Conservation (phyloP, 805 yeast genomes). For the Jamesozyma jinghongensis region DNA sequence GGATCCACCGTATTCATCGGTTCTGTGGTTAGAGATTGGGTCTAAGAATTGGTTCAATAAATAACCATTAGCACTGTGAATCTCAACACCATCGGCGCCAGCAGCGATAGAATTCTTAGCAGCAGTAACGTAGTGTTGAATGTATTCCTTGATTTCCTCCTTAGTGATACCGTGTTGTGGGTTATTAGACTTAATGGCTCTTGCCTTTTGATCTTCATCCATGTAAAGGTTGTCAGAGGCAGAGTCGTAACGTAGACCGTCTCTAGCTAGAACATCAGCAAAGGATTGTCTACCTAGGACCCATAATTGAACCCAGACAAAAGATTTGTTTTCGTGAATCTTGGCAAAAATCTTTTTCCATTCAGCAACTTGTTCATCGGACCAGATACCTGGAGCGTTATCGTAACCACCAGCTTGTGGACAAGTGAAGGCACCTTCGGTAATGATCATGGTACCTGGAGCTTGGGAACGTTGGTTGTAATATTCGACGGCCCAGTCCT, state of each 20-base stretch:
- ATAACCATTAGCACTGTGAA: constrained; percentile 64
- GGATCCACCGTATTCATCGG: constrained; percentile 49
- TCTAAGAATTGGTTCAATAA: constrained; percentile 49
- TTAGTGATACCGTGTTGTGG: constrained; percentile 27
- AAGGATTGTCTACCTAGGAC: constrained; percentile 36
- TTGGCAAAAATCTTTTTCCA: constrained; percentile 43
- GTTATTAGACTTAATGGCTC: constrained; percentile 29
- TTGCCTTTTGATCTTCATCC: constrained; percentile 29
- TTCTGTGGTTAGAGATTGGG: constrained; percentile 36
- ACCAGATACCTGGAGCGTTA: constrained; percentile 45
- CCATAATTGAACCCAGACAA: constrained; percentile 45
- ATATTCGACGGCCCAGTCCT: constrained; percentile 40
- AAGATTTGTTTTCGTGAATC: constrained; percentile 44
- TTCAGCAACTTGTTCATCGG: constrained; percentile 37
- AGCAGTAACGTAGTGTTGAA: constrained; percentile 36
- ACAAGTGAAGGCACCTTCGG: constrained; percentile 52
- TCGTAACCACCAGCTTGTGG: constrained; percentile 35
- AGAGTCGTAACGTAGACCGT: constrained; percentile 32
- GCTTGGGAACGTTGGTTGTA: constrained; percentile 46
- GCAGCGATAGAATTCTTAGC: constrained; percentile 35
- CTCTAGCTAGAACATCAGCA: constrained; percentile 32
- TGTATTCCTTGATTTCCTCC: constrained; percentile 34
- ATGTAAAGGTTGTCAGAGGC: constrained; percentile 33
- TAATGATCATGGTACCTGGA: constrained; percentile 50
- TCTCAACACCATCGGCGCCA: constrained; percentile 53